Evolutionary conservation across 805 yeast species (phyloP).

Genomic region (Starmerella stigmatis): DNA sequence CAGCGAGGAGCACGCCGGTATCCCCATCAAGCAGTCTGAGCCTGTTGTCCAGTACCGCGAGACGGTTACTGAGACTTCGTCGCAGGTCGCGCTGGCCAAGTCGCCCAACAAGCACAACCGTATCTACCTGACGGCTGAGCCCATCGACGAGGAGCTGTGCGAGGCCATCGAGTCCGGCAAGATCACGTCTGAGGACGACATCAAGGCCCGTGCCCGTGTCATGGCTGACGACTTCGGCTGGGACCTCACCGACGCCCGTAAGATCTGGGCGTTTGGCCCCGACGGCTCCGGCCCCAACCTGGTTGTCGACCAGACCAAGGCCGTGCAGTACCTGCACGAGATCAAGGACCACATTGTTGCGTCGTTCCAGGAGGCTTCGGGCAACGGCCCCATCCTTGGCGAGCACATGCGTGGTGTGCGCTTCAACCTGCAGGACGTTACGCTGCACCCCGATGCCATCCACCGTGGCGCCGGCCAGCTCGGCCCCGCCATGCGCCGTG

Average conservation of each 20-base stretch:
- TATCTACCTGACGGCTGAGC: slow-evolving; percentile 95
- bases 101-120: slow-evolving; percentile 99
- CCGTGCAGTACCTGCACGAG: slow-evolving; percentile 97
- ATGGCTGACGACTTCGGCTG: slow-evolving; percentile 98
- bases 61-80: slow-evolving; percentile 87
- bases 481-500: slow-evolving; percentile 99
- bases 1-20: slow-evolving; percentile 98
- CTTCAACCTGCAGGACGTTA: slow-evolving; percentile 96
- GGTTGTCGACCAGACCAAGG: slow-evolving; percentile 99
- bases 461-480: slow-evolving; percentile 99
- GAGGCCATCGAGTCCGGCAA: slow-evolving; percentile 87
- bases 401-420: slow-evolving; percentile 94
- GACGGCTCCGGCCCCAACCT: slow-evolving; percentile 98
- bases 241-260: slow-evolving; percentile 99
- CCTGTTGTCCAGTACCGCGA: slow-evolving; percentile 99
- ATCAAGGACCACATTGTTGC: slow-evolving; percentile 99
- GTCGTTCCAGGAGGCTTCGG: slow-evolving; percentile 99
- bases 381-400: slow-evolving; percentile 98
- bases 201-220: slow-evolving; percentile 97
- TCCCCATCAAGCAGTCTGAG: slow-evolving; percentile 94
- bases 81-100: slow-evolving; percentile 93
- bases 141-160: slow-evolving; percentile 86
- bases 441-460: slow-evolving; percentile 99
- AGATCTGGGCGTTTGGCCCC: slow-evolving; percentile 99
- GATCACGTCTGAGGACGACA: slow-evolving; percentile 90